Percentiles rank a stretch among this genome's conserved stretches.
Conservation (phyloP, 305 asterid species). For the Petunia hybrid region DNA sequence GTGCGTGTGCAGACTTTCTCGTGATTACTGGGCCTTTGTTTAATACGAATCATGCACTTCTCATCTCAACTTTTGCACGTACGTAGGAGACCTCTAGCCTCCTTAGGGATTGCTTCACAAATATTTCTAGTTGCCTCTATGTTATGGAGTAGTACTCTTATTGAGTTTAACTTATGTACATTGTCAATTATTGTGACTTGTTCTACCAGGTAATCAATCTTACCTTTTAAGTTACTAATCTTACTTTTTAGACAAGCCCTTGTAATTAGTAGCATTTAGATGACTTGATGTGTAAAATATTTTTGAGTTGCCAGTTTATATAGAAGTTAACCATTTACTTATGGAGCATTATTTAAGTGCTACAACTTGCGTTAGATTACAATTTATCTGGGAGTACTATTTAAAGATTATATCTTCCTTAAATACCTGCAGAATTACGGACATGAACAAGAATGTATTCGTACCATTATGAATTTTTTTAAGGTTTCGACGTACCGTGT, state of each 20-base stretch:
- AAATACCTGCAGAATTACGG: constrained; percentile 29
- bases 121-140: too few relatives aligned
- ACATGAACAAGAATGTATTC: constrained; percentile 19
- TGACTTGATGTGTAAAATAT: too few relatives aligned
- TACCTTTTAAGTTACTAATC: too few relatives aligned
- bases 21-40: not conserved
- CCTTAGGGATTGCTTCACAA: constrained; percentile 1
- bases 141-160: too few relatives aligned
- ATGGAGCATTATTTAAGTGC: not conserved
- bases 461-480: not conserved
- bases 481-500: not conserved
- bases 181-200: too few relatives aligned
- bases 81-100: constrained; percentile 12
- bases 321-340: too few relatives aligned
- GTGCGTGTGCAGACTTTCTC: not conserved
- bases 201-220: too few relatives aligned
- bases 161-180: too few relatives aligned
- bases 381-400: not conserved
- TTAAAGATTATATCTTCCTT: constrained; percentile 26
- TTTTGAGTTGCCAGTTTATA: too few relatives aligned
- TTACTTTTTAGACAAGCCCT: too few relatives aligned
- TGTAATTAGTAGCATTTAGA: too few relatives aligned
- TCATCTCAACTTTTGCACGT: not conserved
- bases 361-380: not conserved
- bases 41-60: not conserved